Conservation (phyloP, 2,329 filamentous ascomycete species). For the Pseudogymnoascus sp. region DNA sequence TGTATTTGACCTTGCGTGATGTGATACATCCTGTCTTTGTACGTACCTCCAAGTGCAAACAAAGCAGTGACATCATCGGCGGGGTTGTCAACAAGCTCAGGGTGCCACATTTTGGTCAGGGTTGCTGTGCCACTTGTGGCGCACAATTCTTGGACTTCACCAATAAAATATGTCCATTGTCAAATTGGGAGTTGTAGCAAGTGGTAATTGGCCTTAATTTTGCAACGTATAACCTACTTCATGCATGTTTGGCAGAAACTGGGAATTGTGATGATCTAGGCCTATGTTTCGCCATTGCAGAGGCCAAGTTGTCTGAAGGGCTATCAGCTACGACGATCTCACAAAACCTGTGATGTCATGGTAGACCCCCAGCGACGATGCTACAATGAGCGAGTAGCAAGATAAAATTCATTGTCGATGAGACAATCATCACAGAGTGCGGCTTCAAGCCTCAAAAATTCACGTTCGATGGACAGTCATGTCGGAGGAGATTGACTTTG, state of each 20-base stretch:
- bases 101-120: not conserved
- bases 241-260: conserved; percentile 4
- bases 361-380: not conserved
- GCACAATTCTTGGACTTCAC: not conserved
- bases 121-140: conserved; percentile 6
- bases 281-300: not conserved
- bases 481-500: too few relatives aligned
- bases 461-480: too few relatives aligned
- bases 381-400: not conserved
- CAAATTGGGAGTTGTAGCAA: not conserved
- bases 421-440: not conserved
- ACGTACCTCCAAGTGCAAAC: not conserved
- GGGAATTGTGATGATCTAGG: not conserved
- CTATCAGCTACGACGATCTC: not conserved
- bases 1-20: conserved; percentile 5
- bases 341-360: not conserved
- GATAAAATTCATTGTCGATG: not conserved
- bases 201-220: not conserved
- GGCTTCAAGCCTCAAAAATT: not conserved
- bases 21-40: not conserved
- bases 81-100: conserved; percentile 3
- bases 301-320: not conserved
- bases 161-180: not conserved
- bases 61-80: not conserved
- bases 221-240: not conserved